Evolutionary conservation across 2,329 filamentous ascomycete species (phyloP), one percentile per base, ranked within the genome.

Genomic region (Parafenestella ontariensis): DNA sequence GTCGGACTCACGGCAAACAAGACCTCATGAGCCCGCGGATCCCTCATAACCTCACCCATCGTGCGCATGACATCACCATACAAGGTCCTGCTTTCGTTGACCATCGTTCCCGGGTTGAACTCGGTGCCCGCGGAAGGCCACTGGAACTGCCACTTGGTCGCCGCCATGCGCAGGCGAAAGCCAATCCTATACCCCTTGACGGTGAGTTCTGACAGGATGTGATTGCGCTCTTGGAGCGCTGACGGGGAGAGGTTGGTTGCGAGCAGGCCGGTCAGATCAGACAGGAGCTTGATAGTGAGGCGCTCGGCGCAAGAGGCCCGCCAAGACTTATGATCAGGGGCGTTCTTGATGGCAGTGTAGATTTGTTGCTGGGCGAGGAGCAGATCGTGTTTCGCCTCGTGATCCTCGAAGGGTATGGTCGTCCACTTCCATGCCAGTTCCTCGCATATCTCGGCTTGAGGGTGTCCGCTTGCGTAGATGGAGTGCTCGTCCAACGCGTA

Each of bases 181-280:
- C 60, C 62, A 36, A 65, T 66, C 11, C 65, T 54, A 31, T 61
- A 66, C 3, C 59, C 65, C 43, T 64, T 62, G 41, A 65, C 44
- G 43, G 53, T 65, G 3, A 65, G 59, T 41, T 66, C 63, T 10
- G 56, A 48, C 11, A 66, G 54, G 11, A 21, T 24, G 28, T 58
- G 53, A 9, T 57, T 46, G 10, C 60, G 49, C n/a, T 58, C 47
- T 15, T 36, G 26, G 21, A 52, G 20, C n/a, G 45, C 46, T 9
- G 17, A 17, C 1, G 47, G 9, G 10, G 44, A 17, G 26, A 62
- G 49, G 20, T 51, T 50, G 1, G 23, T 31, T 3, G 39, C 42
- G 8, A 64, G 47, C 11, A 52, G 34, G 15, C 43, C 43, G 13
- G 3, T 24, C 1, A 52, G 44, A 8, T 37, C 20, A 13, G 28